Base-by-base conservation (phyloP, 225 moss, liverwort and hornwort genomes). In the Sphagnum tenellum region DNA sequence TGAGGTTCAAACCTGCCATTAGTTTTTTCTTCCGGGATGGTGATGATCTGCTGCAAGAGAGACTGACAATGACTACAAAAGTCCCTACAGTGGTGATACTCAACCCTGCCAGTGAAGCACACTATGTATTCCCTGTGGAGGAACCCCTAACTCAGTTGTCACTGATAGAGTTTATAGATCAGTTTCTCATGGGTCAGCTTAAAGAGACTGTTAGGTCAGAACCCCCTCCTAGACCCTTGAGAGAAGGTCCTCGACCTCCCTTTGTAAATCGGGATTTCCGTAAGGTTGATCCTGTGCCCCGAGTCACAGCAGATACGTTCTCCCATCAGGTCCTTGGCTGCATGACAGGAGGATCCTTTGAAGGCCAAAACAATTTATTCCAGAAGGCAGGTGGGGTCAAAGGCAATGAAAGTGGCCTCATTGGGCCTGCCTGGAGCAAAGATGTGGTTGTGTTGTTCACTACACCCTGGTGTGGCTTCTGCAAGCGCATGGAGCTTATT, bases 371-470 rank as follows among this genome's bases (percentile, higher is more conserved):
- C 10, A 49, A 4, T 12, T 49, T 47, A 46, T 45, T 12, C 48
- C 9, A n/a, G 29, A 60, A 62, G 61, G 55, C 49, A 9, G 10
- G 59, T 64, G 55, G 59, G 46, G 57, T 13, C 46, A 46, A 71
- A 55, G 72, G n/a, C 4, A 61, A 69, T 60, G 62, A 49, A 53
- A 66, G 71, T 45, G 65, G 71, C 11, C 44, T 61, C 9, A 48
- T 73, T 9, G 55, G 60, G 55, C 60, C 71, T 46, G 71, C 67
- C 13, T 71, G 72, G 76, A 57, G 64, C 12, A 80, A 67, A 66
- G 79, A 80, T 70, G 79, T 80, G 6, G 49, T 80, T 8, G 79
- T 80, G 49, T 69, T 80, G 14, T 80, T 80, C 65, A 80, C 79
- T 45, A 73, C 70, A 46, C 66, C 76, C 57, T 73, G 76, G 76